Base-by-base conservation (phyloP, 1,284 basidiomycete genomes). In the Paramarasmius palmivorus region DNA sequence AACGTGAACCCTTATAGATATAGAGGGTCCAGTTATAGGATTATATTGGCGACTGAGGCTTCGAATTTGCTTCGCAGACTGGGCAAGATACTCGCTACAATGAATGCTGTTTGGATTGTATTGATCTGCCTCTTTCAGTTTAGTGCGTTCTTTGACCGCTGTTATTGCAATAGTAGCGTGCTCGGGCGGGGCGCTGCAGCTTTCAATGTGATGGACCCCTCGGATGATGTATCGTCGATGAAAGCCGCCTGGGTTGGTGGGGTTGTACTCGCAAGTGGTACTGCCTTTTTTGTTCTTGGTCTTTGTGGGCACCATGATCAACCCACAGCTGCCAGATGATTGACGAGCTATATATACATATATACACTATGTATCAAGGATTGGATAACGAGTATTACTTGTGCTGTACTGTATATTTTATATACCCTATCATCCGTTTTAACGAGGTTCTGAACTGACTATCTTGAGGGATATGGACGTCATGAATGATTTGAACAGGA, bases 151-250 rank as follows among this genome's bases (percentile, higher is more conserved):
- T 66, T 57, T 50, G 58, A 62, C 49, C 50, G 50, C 3, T 67
- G 65, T 52, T 65, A 62, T 20, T 67, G 65, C 55, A 61, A 65
- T 47, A 55, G 58, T 19, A 61, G 59, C 32, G 65, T 61, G 10
- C 37, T 66, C 9, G 60, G 61, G 2, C 51, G 55, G 20, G 63
- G 64, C 6, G 47, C 23, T 15, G 37, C 47, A 6, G 61, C 62
- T 7, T 63, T 60, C 52, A 47, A 52, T 29, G 58, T 62, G 10
- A 2, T 35, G 2, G 26, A 59, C 15, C 38, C 46, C 7, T 36
- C 26, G 17, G 20, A 38, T 17, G 59, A 61, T 44, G 54, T 60
- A 12, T 41, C 54, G 2, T 32, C 44, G 1, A 57, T 61, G 59
- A 57, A 54, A 29, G 34, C 20, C 10, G 58, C 56, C 4, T 62